Conservation (phyloP, 2,329 filamentous ascomycete genomes). For the Balansia obtecta region DNA sequence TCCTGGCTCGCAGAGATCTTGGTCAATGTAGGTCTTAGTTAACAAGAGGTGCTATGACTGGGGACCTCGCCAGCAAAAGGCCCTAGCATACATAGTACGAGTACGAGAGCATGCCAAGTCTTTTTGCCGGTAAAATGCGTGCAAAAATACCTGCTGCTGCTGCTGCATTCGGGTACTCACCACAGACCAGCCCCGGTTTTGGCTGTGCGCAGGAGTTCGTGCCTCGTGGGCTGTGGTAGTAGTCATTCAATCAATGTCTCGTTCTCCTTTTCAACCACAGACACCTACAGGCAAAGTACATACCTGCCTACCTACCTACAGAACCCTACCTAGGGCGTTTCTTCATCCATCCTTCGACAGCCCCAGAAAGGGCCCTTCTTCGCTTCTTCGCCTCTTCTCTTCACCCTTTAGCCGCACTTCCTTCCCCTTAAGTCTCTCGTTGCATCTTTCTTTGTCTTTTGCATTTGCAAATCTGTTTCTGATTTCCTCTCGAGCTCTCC, state of each 20-base stretch:
- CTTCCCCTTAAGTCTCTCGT: neutral
- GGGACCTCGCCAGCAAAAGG: no score
- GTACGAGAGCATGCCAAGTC: no score
- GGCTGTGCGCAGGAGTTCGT: neutral
- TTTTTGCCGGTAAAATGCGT: no score
- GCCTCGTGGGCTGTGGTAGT: no score
- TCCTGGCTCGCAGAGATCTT: no score
- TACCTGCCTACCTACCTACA: neutral
- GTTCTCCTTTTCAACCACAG: constrained; percentile 4
- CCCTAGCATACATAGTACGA: no score
- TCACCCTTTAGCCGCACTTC: neutral
- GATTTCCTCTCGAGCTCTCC: neutral
- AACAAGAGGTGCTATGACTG: no score
- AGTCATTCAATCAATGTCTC: neutral
- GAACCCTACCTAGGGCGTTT: no score
- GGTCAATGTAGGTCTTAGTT: no score
- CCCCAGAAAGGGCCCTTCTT: neutral
- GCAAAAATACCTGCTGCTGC: no score
- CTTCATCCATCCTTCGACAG: neutral
- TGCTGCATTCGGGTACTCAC: neutral
- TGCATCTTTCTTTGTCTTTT: neutral
- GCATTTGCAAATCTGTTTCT: neutral
- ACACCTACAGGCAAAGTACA: neutral
- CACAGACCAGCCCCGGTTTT: neutral
- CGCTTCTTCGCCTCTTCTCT: neutral